Conservation (phyloP, 1,284 basidiomycete genomes). For the Pseudozyma pruni region DNA sequence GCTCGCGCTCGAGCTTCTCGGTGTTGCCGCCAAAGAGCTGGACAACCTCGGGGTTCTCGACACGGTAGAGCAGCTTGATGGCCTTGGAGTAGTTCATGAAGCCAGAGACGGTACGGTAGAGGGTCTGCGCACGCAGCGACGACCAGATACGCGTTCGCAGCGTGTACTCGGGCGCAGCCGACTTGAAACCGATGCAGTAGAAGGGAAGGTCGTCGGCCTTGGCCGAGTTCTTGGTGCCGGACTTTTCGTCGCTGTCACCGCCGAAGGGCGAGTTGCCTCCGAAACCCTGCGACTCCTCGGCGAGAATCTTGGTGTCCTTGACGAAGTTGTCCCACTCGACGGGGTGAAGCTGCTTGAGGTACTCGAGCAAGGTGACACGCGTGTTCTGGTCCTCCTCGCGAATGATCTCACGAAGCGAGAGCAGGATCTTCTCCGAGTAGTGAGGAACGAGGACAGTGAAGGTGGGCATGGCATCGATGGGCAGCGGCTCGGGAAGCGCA, state of each 20-base stretch:
- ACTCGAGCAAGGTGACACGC: conserved; percentile 67
- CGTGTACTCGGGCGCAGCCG: conserved; percentile 96
- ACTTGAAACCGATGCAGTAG: conserved; percentile 99
- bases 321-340: conserved; percentile 99
- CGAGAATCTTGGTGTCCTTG: conserved; percentile 98
- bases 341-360: conserved; percentile 97
- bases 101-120: conserved; percentile 97
- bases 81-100: conserved; percentile 99
- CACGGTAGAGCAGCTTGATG: conserved; percentile 98
- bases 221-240: conserved; percentile 56
- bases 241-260: conserved; percentile 70
- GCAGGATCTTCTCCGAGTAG: conserved; percentile 68
- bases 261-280: conserved; percentile 80
- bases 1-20: conserved; percentile 93
- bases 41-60: conserved; percentile 98
- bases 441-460: conserved; percentile 68
- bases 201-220: conserved; percentile 91
- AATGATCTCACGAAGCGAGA: conserved; percentile 67
- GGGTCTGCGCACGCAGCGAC: conserved; percentile 94
- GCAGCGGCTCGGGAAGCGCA: conserved; percentile 64
- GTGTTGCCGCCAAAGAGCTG: conserved; percentile 97
- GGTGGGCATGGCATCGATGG: conserved; percentile 67
- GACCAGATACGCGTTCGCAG: conserved; percentile 99
- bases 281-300: conserved; percentile 91
- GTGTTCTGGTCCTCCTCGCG: conserved; percentile 68